These are phyloP conservation scores for Eremothecium gossypii DNA, from an alignment of 1,139 yeast genomes.

Conservation along the genomic window DNA sequence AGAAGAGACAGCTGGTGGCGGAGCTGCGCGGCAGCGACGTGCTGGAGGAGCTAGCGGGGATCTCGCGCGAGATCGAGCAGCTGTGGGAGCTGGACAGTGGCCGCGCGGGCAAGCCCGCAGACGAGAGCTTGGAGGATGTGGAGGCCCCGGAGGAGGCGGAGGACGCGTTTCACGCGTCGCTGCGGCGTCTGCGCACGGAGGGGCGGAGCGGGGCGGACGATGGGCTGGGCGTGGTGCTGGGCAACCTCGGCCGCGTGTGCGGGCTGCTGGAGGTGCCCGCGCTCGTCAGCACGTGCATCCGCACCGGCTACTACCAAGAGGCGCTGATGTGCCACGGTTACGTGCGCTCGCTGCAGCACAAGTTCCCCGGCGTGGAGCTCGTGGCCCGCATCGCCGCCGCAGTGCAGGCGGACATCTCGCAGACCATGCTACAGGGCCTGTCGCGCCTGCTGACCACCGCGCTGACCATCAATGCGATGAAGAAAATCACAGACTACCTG, in stretches of 20 bases:
- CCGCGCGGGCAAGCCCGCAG: constrained; percentile 2
- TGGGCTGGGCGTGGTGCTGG: constrained; percentile 38
- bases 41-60: constrained; percentile 20
- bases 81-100: constrained; percentile 30
- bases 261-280: constrained; percentile 81
- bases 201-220: constrained; percentile 11
- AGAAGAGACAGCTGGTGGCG: constrained; percentile 30
- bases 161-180: constrained; percentile 29
- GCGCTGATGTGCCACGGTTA: constrained; percentile 50
- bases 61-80: constrained; percentile 28
- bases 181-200: constrained; percentile 19
- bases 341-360: constrained; percentile 52
- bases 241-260: constrained; percentile 61
- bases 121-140: constrained; percentile 8
- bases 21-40: constrained; percentile 24
- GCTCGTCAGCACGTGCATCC: constrained; percentile 70
- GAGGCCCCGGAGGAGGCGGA: constrained; percentile 15
- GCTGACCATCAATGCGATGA: constrained; percentile 63
- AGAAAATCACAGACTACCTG: constrained; percentile 70
- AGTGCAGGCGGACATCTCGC: constrained; percentile 47
- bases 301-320: constrained; percentile 81
- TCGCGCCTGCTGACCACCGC: constrained; percentile 65
- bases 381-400: constrained; percentile 48
- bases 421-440: constrained; percentile 55
- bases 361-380: constrained; percentile 57